Conservation (phyloP, 1,284 basidiomycete genomes). For the Farysia itapuensis region DNA sequence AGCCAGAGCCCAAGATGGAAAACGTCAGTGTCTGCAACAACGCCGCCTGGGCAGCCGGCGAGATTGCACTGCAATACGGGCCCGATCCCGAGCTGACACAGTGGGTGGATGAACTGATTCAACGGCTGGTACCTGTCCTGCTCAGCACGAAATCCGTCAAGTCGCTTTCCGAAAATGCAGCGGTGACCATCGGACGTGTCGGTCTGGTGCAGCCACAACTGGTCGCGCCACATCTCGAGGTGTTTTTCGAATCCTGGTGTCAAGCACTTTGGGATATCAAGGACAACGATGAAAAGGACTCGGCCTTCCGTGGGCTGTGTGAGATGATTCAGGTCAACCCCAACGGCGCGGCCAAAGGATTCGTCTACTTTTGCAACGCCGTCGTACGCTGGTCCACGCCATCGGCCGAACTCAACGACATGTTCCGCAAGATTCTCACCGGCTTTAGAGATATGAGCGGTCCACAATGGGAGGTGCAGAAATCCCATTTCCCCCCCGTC, state of each 20-base stretch:
- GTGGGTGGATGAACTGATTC: slow-evolving; percentile 69
- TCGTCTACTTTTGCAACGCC: slow-evolving; percentile 59
- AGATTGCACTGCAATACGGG: slow-evolving; percentile 70
- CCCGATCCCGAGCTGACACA: slow-evolving; percentile 61
- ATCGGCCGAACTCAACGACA: slow-evolving; percentile 50
- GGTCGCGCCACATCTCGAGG: slow-evolving; percentile 84
- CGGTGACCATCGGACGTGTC: slow-evolving; percentile 96
- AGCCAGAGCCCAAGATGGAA: slow-evolving; percentile 84
- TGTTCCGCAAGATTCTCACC: slow-evolving; percentile 66
- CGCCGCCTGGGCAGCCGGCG: slow-evolving; percentile 98
- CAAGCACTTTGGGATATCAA: slow-evolving; percentile 96
- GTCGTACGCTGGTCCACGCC: slow-evolving; percentile 58
- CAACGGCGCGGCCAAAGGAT: slow-evolving; percentile 59
- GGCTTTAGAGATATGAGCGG: slow-evolving; percentile 84
- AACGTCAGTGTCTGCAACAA: slow-evolving; percentile 98
- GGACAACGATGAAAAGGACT: slow-evolving; percentile 99
- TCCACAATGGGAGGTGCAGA: slow-evolving; percentile 62
- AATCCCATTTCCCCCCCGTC: slow-evolving; percentile 50
- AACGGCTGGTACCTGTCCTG: slow-evolving; percentile 87
- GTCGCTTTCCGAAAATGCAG: slow-evolving; percentile 94
- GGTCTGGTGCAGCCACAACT: slow-evolving; percentile 85
- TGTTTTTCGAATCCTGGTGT: slow-evolving; percentile 95
- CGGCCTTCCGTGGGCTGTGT: slow-evolving; percentile 97
- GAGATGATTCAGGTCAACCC: slow-evolving; percentile 93
- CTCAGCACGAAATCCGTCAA: slow-evolving; percentile 86